Percentiles rank a stretch among this genome's conserved stretches.
These are phyloP conservation scores for Hyaloscypha bicolor DNA, from an alignment of 495 filamentous ascomycete genomes.

Conservation along the genomic window DNA sequence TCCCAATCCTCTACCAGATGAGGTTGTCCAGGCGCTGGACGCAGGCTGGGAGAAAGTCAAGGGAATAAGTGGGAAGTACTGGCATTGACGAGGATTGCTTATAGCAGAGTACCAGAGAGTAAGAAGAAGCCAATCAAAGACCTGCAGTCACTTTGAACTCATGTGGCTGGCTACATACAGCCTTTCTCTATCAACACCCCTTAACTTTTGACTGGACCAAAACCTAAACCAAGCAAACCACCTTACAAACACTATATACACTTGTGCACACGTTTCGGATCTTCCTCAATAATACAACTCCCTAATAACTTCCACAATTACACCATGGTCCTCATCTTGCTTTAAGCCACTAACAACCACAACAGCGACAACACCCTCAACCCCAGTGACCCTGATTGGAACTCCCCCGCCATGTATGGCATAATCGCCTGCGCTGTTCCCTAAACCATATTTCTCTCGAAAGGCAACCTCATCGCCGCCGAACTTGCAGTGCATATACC, in stretches of 20 bases:
- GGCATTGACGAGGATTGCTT: too few relatives aligned
- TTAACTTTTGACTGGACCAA: background rate
- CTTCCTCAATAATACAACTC: conserved; percentile 39
- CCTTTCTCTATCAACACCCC: too few relatives aligned
- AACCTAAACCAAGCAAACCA: background rate
- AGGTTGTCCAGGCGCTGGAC: background rate
- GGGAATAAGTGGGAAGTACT: background rate
- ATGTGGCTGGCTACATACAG: too few relatives aligned
- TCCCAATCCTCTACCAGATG: background rate
- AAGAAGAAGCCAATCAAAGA: too few relatives aligned
- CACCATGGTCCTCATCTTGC: conserved; percentile 77
- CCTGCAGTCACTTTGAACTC: too few relatives aligned
- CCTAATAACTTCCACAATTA: conserved; percentile 66
- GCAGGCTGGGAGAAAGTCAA: conserved; percentile 6
- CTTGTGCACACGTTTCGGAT: background rate
- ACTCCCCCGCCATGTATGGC: conserved; percentile 76
- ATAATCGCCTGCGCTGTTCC: conserved; percentile 60
- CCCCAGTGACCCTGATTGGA: conserved; percentile 67
- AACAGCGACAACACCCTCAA: conserved; percentile 73
- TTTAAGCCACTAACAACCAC: conserved; percentile 76
- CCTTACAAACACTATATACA: background rate
- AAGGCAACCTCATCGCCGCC: conserved; percentile 59
- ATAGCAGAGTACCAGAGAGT: too few relatives aligned
- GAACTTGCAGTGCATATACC: conserved; percentile 66
- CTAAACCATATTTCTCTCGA: conserved; percentile 56